Conservation (phyloP, 345 rosid species). For the Nephelium lappaceum region DNA sequence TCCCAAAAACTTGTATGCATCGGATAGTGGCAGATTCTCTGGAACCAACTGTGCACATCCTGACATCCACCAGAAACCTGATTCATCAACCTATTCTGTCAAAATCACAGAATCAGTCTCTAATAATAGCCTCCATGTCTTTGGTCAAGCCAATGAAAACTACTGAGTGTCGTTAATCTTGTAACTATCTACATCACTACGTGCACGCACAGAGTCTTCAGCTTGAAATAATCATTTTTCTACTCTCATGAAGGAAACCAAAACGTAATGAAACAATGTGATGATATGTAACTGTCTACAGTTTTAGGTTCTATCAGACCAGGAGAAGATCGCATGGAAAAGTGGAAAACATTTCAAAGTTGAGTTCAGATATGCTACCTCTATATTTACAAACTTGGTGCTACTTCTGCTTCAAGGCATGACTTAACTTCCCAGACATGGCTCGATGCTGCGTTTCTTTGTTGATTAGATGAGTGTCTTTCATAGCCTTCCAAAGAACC, state of each 20-base stretch:
- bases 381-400: conserved; percentile 36
- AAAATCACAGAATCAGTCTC: not conserved
- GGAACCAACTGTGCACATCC: not conserved
- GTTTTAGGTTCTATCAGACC: too few relatives aligned
- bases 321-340: not conserved
- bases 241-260: not conserved
- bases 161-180: not conserved
- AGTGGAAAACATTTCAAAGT: not conserved
- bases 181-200: not conserved
- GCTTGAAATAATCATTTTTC: not conserved
- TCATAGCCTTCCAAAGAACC: conserved; percentile 30
- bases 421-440: conserved; percentile 28
- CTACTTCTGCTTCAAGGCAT: conserved; percentile 54
- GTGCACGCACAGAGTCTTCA: not conserved
- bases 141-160: not conserved
- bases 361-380: conserved; percentile 13
- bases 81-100: not conserved
- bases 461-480: conserved; percentile 21
- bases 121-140: not conserved
- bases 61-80: not conserved
- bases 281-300: not conserved
- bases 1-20: not conserved
- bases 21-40: not conserved
- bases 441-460: conserved; percentile 37
- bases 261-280: not conserved